phyloP scores from a whole-genome alignment of 2,329 filamentous ascomycete species.

The Scedosporium minutisporum region DNA sequence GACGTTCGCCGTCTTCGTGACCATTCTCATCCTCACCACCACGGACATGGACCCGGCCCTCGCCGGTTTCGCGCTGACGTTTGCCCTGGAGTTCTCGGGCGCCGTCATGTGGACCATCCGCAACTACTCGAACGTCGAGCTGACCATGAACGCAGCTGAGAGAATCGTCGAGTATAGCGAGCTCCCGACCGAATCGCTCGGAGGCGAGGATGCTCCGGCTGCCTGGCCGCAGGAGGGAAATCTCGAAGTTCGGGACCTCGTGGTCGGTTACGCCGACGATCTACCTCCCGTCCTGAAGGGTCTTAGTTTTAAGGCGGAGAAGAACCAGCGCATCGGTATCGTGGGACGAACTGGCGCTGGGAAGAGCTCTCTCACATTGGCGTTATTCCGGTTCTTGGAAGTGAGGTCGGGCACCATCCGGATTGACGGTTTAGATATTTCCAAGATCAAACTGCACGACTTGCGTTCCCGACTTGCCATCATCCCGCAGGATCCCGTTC shows the following conservation, averaged over 20 bases:
- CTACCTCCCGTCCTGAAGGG: constrained; percentile 62
- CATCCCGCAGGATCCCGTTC: constrained; percentile 53
- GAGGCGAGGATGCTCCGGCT: constrained; percentile 51
- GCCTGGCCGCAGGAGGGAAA: constrained; percentile 67
- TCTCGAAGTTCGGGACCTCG: constrained; percentile 66
- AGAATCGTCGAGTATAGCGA: constrained; percentile 66
- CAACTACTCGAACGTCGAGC: constrained; percentile 60
- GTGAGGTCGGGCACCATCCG: constrained; percentile 41
- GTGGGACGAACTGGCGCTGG: constrained; percentile 56
- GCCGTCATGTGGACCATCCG: constrained; percentile 57
- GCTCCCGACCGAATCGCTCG: constrained; percentile 57
- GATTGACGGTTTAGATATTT: constrained; percentile 51
- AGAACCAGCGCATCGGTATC: constrained; percentile 45
- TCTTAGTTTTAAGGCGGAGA: constrained; percentile 54
- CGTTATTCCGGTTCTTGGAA: constrained; percentile 53
- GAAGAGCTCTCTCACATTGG: constrained; percentile 52
- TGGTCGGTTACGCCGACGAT: constrained; percentile 61
- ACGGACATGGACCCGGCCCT: constrained; percentile 38
- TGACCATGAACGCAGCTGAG: constrained; percentile 73
- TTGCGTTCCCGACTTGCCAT: constrained; percentile 50
- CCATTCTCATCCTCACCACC: constrained; percentile 52
- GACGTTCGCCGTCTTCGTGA: constrained; percentile 56
- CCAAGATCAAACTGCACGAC: constrained; percentile 46
- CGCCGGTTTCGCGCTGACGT: constrained; percentile 66
- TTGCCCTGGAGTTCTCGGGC: constrained; percentile 60